A percentile compares a stretch with the other conserved stretches of the same genome.
phyloP scores from a whole-genome alignment of 495 filamentous ascomycete genomes.

The Aspergillus hancockii region DNA sequence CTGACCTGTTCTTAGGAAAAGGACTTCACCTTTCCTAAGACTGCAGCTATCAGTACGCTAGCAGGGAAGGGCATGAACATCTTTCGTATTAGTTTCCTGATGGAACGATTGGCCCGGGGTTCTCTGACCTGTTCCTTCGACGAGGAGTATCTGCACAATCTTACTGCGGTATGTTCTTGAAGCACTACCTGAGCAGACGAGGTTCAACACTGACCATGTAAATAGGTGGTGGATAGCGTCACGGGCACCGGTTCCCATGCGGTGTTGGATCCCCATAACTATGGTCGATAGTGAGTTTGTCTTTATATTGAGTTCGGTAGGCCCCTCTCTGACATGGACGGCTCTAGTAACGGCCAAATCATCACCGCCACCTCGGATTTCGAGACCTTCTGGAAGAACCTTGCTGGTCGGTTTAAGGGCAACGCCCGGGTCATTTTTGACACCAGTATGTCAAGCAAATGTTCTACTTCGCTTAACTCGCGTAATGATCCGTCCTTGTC shows the following conservation, averaged over 20 bases:
- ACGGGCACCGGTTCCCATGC: conserved; percentile 64
- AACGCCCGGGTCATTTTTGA: conserved; percentile 66
- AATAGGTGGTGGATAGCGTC: conserved; percentile 59
- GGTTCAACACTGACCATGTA: too few relatives aligned
- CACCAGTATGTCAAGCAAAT: conserved; percentile 31
- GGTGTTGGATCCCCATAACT: conserved; percentile 73
- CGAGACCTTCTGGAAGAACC: conserved; percentile 61
- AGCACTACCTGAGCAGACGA: too few relatives aligned
- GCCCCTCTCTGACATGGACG: not conserved
- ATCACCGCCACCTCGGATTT: conserved; percentile 64
- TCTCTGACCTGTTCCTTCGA: conserved; percentile 44
- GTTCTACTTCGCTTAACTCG: not conserved
- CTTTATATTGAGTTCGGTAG: too few relatives aligned
- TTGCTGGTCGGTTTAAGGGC: conserved; percentile 58
- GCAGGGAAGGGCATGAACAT: conserved; percentile 66
- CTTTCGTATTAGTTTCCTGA: conserved; percentile 69
- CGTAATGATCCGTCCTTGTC: conserved; percentile 17
- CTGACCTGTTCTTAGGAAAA: too few relatives aligned
- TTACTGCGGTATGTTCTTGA: conserved; percentile 39
- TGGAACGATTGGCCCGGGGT: conserved; percentile 65
- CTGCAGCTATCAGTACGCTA: too few relatives aligned
- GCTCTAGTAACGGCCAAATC: conserved; percentile 57
- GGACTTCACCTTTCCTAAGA: too few relatives aligned
- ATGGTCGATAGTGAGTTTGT: conserved; percentile 48
- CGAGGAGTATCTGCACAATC: conserved; percentile 40